These are phyloP conservation scores for Globisporangium rhizosaccharum DNA, from an alignment of 352 stramenopile species.

Conservation along the genomic window DNA sequence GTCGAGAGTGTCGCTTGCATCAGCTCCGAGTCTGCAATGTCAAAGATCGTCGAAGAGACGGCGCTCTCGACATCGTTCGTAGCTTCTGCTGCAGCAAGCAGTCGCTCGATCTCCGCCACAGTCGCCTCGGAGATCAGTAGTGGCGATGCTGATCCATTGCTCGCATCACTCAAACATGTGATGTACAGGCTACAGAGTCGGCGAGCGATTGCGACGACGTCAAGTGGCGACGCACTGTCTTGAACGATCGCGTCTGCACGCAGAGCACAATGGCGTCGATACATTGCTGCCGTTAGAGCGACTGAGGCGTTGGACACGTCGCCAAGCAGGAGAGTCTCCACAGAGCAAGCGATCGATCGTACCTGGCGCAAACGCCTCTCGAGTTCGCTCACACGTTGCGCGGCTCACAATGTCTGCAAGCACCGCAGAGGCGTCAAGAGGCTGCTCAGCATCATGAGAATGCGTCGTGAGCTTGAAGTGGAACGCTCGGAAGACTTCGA, in stretches of 20 bases:
- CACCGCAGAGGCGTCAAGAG: background rate
- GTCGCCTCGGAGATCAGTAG: conserved; percentile 18
- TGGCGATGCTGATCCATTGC: background rate
- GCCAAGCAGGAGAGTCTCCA: no score
- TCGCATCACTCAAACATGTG: background rate
- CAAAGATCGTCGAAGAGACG: conserved; percentile 35
- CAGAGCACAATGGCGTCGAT: background rate
- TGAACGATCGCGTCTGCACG: background rate
- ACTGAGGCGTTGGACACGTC: no score
- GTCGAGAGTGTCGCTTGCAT: conserved; percentile 26
- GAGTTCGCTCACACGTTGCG: conserved; percentile 8
- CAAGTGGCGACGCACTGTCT: background rate
- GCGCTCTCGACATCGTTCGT: background rate
- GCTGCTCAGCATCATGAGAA: background rate
- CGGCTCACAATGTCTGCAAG: conserved; percentile 4
- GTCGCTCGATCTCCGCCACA: conserved; percentile 24
- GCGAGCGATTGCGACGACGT: conserved; percentile 13
- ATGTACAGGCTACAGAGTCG: conserved; percentile 20
- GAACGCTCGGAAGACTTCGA: conserved; percentile 42
- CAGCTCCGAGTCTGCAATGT: conserved; percentile 46
- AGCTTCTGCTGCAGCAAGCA: conserved; percentile 8
- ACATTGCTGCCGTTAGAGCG: background rate
- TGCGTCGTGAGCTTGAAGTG: conserved; percentile 14
- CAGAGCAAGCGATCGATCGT: background rate
- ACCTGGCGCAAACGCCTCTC: conserved; percentile 11